A percentile compares a stretch with the other conserved stretches of the same genome.
These are phyloP conservation scores for Colletotrichum gloeosporioides DNA, from an alignment of 2,329 filamentous ascomycete genomes.

Conservation along the genomic window DNA sequence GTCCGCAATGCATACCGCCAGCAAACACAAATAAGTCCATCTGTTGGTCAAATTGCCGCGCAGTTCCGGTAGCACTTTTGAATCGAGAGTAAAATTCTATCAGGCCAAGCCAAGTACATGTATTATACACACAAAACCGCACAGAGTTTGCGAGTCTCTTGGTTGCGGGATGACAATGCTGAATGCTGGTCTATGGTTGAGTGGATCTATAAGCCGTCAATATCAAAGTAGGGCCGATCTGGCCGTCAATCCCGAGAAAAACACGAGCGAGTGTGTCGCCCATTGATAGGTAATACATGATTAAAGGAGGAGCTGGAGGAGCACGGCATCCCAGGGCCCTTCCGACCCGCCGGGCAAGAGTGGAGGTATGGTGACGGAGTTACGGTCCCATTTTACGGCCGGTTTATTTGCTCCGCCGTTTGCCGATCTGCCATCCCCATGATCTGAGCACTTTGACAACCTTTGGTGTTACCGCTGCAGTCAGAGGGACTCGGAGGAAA, in stretches of 20 bases:
- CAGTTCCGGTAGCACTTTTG: constrained; percentile 4
- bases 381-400: not conserved
- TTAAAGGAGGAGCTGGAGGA: not conserved
- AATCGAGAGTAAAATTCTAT: constrained; percentile 10
- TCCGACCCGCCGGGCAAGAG: not conserved
- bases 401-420: constrained; percentile 39
- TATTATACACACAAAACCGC: not conserved
- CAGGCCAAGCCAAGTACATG: constrained; percentile 10
- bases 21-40: constrained; percentile 3
- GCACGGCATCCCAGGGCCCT: not conserved
- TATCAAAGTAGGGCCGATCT: not conserved
- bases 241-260: not conserved
- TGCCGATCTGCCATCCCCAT: constrained; percentile 97
- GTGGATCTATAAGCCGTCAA: constrained; percentile 16
- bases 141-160: not conserved
- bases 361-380: not conserved
- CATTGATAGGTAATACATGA: constrained; percentile 9
- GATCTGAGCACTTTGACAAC: constrained; percentile 86
- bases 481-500: constrained; percentile 91
- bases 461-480: constrained; percentile 89
- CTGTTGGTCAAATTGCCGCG: not conserved
- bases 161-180: not conserved
- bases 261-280: not conserved
- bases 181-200: constrained; percentile 15
- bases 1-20: not conserved